Percentiles rank a stretch among this genome's conserved stretches.
phyloP scores from a whole-genome alignment of 257 asterid genomes.

The Nicotiana benthamiana region DNA sequence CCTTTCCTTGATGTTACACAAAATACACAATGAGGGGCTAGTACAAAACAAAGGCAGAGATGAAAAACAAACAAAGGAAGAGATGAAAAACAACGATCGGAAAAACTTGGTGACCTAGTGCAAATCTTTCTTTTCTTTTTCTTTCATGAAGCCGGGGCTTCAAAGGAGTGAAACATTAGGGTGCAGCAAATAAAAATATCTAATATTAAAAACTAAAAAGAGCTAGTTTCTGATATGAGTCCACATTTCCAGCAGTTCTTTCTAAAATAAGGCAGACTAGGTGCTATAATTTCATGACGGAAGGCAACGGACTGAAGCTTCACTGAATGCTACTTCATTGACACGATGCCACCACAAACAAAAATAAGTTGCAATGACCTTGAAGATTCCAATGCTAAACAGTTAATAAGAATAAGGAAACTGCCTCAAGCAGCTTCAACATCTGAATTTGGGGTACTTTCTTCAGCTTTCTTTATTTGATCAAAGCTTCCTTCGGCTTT shows the following conservation, averaged over 20 bases:
- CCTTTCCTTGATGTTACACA: neutral
- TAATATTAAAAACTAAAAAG: neutral
- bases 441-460: constrained; percentile 31
- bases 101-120: neutral
- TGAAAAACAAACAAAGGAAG: neutral
- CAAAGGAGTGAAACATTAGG: too few species aligned
- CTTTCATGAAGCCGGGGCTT: too few species aligned
- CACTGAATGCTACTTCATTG: neutral
- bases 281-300: neutral
- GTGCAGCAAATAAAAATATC: neutral
- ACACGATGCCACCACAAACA: neutral
- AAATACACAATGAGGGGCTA: neutral
- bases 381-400: neutral
- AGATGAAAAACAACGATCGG: neutral
- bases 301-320: neutral
- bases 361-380: neutral
- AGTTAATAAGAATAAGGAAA: neutral
- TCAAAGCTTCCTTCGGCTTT: constrained; percentile 23
- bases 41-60: neutral
- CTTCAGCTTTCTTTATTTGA: constrained; percentile 24
- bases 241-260: neutral
- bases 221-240: neutral
- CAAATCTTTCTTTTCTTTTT: neutral
- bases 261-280: neutral
- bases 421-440: constrained; percentile 33